A percentile compares a stretch with the other conserved stretches of the same genome.
These are phyloP conservation scores for Nakazawaea anatomiae DNA, from an alignment of 805 yeast species.

Conservation along the genomic window DNA sequence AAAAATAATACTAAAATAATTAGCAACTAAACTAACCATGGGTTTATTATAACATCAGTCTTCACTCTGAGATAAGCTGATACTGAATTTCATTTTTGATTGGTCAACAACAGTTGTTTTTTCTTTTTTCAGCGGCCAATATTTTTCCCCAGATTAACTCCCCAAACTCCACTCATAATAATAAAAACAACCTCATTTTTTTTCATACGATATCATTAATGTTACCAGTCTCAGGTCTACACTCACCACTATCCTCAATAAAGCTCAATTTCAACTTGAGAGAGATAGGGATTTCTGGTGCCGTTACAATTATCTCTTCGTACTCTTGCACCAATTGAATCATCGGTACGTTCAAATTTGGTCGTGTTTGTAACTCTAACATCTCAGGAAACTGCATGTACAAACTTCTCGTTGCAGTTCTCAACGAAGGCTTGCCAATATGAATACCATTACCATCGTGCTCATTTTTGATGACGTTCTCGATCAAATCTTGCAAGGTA, in stretches of 20 bases:
- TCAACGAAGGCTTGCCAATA: constrained; percentile 38
- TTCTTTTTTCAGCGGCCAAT: too few species aligned
- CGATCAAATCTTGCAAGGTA: constrained; percentile 38
- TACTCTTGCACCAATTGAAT: constrained; percentile 30
- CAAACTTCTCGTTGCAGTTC: constrained; percentile 31
- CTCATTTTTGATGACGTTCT: constrained; percentile 24
- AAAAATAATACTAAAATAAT: too few species aligned
- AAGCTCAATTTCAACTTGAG: constrained; percentile 12
- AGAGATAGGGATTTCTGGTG: constrained; percentile 43
- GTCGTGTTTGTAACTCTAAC: constrained; percentile 38
- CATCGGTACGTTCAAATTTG: constrained; percentile 33
- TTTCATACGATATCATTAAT: neutral
- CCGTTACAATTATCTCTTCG: constrained; percentile 47
- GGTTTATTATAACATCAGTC: too few species aligned
- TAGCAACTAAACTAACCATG: too few species aligned
- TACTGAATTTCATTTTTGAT: too few species aligned
- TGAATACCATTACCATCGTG: constrained; percentile 22
- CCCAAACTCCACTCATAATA: neutral
- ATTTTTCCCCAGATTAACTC: neutral
- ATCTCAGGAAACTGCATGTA: constrained; percentile 43
- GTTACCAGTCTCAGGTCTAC: constrained; percentile 31
- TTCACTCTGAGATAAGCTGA: too few species aligned
- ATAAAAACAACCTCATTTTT: too few species aligned
- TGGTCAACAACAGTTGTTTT: too few species aligned
- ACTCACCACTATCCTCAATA: constrained; percentile 18